These are phyloP conservation scores for Sclerotinia borealis DNA, from an alignment of 2,329 filamentous ascomycete genomes.

Conservation along the genomic window DNA sequence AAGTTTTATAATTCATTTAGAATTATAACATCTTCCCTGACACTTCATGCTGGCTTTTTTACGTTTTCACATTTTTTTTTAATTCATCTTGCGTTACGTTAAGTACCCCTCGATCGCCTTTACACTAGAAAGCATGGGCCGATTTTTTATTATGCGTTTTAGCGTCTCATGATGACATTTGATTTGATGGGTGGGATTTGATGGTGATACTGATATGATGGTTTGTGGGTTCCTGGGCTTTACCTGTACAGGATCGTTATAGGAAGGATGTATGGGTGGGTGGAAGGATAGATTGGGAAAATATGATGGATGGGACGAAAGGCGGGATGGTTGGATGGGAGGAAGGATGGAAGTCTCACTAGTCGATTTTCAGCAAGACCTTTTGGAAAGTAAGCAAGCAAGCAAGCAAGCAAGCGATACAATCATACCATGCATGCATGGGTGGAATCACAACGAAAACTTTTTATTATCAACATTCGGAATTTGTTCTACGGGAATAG, in stretches of 20 bases:
- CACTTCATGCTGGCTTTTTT: not conserved
- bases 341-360: not conserved
- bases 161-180: slow-evolving; percentile 1
- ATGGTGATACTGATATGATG: not conserved
- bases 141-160: slow-evolving; percentile 1
- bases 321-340: not conserved
- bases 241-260: not conserved
- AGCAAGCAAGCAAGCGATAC: not conserved
- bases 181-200: not conserved
- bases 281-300: not conserved
- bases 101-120: not conserved
- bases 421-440: not conserved
- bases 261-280: not conserved
- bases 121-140: not conserved
- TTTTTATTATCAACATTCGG: not conserved
- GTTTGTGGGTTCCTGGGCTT: slow-evolving; percentile 6
- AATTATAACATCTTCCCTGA: not conserved
- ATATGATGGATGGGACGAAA: not conserved
- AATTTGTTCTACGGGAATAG: slow-evolving; percentile 1
- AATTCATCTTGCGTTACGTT: not conserved
- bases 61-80: not conserved
- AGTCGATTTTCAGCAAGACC: not conserved
- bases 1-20: slow-evolving; percentile 21
- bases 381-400: not conserved
- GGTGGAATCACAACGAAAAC: not conserved